Conservation (phyloP, 495 filamentous ascomycete genomes). For the Neurospora sublineolata region DNA sequence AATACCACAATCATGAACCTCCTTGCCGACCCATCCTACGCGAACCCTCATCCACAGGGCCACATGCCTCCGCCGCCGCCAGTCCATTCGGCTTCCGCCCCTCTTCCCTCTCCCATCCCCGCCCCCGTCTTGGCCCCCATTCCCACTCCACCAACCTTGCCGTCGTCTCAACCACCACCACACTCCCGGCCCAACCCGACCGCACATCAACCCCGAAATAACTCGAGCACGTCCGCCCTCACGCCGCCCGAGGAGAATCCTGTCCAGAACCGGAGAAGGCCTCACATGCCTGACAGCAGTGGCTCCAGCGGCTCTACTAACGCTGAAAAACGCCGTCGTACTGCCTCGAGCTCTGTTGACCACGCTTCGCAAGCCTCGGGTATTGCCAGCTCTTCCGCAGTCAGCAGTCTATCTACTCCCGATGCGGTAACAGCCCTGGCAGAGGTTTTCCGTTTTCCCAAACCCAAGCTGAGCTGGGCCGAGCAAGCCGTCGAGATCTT, state of each 20-base stretch:
- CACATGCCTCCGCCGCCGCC: slow-evolving; percentile 13
- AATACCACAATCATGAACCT: slow-evolving; percentile 24
- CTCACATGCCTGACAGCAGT: slow-evolving; percentile 11
- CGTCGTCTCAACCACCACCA: slow-evolving; percentile 2
- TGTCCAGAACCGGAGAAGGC: slow-evolving; percentile 24
- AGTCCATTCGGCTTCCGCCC: neutral
- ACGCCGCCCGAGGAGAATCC: slow-evolving; percentile 38
- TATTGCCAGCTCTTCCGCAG: slow-evolving; percentile 12
- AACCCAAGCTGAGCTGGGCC: slow-evolving; percentile 23
- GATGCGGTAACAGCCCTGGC: slow-evolving; percentile 19
- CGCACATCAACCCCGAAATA: slow-evolving; percentile 5
- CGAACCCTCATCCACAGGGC: slow-evolving; percentile 8
- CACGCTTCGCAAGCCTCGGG: neutral
- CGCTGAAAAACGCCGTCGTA: slow-evolving; percentile 33
- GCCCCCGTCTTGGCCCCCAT: neutral
- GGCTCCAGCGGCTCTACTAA: neutral
- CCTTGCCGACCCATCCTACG: slow-evolving; percentile 14
- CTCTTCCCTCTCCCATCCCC: neutral
- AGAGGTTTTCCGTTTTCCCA: slow-evolving; percentile 17
- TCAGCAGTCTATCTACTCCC: slow-evolving; percentile 1
- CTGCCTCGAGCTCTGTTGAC: slow-evolving; percentile 16
- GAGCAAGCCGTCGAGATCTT: slow-evolving; percentile 41
- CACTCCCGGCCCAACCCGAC: slow-evolving; percentile 11
- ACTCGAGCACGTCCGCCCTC: slow-evolving; percentile 24
- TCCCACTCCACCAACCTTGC: slow-evolving; percentile 1